phyloP scores from a whole-genome alignment of 2,329 filamentous ascomycete species.

The Paecilomyces formosus region DNA sequence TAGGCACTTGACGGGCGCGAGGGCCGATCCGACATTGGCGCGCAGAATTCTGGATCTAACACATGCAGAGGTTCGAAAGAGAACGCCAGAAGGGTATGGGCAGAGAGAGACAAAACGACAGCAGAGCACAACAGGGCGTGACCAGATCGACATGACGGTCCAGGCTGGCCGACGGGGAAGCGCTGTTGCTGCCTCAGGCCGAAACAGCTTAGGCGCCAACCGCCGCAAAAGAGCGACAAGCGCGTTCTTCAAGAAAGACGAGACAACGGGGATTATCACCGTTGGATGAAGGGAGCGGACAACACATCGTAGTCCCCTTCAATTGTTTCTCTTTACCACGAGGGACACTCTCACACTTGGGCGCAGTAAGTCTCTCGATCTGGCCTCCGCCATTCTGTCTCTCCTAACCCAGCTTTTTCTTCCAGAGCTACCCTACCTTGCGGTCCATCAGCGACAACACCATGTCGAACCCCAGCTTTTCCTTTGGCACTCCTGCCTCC shows the following conservation, averaged over 20 bases:
- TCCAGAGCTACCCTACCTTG: slow-evolving; percentile 16
- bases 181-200: slow-evolving; percentile 6
- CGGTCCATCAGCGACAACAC: slow-evolving; percentile 11
- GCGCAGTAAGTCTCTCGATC: slow-evolving; percentile 15
- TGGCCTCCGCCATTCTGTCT: neutral
- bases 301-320: neutral
- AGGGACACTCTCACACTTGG: slow-evolving; percentile 6
- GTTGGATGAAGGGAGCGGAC: neutral
- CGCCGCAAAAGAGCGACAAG: slow-evolving; percentile 10
- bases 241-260: slow-evolving; percentile 3
- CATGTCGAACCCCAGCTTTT: slow-evolving; percentile 31
- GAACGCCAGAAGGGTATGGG: neutral
- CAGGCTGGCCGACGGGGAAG: slow-evolving; percentile 4
- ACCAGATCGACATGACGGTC: slow-evolving; percentile 13
- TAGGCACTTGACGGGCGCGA: slow-evolving; percentile 31
- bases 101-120: slow-evolving; percentile 6
- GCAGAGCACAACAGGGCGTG: neutral
- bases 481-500: slow-evolving; percentile 30
- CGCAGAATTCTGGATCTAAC: slow-evolving; percentile 5
- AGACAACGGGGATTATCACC: neutral
- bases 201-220: slow-evolving; percentile 6
- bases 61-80: slow-evolving; percentile 12
- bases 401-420: slow-evolving; percentile 3
- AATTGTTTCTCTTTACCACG: neutral
- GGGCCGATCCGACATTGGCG: slow-evolving; percentile 29